Conservation (phyloP, 2,329 filamentous ascomycete genomes). For the Xylaria sp. region DNA sequence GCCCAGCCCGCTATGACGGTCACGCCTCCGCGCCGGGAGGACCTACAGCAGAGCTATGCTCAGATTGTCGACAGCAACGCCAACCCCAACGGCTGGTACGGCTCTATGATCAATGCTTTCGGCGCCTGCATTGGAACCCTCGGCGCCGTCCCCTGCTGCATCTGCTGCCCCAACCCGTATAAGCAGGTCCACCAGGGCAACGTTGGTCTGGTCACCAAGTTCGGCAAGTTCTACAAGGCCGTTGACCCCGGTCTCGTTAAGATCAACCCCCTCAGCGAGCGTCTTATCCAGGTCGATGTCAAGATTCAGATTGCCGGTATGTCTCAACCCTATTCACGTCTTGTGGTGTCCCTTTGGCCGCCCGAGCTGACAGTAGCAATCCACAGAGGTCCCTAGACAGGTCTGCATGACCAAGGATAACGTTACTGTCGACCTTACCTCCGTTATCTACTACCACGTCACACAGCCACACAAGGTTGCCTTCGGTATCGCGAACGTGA, state of each 20-base stretch:
- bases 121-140: slow-evolving; percentile 76
- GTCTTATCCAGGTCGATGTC: slow-evolving; percentile 90
- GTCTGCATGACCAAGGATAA: slow-evolving; percentile 99
- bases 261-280: slow-evolving; percentile 94
- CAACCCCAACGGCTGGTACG: slow-evolving; percentile 85
- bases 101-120: slow-evolving; percentile 76
- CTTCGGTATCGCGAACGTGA: slow-evolving; percentile 93
- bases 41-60: slow-evolving; percentile 85
- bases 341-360: neutral
- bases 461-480: slow-evolving; percentile 94
- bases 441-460: slow-evolving; percentile 99
- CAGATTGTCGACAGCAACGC: slow-evolving; percentile 67
- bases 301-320: slow-evolving; percentile 90
- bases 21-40: slow-evolving; percentile 79
- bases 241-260: slow-evolving; percentile 97
- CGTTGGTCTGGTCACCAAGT: slow-evolving; percentile 94
- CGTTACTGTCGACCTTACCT: slow-evolving; percentile 89
- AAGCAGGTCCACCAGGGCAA: slow-evolving; percentile 91
- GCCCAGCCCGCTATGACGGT: slow-evolving; percentile 68
- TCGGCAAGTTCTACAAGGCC: slow-evolving; percentile 91
- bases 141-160: slow-evolving; percentile 89
- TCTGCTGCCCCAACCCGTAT: slow-evolving; percentile 94
- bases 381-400: slow-evolving; percentile 83
- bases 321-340: slow-evolving; percentile 16
- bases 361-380: slow-evolving; percentile 28